phyloP scores from a whole-genome alignment of 2,329 filamentous ascomycete genomes.

The Coniochaeta hoffmannii region DNA sequence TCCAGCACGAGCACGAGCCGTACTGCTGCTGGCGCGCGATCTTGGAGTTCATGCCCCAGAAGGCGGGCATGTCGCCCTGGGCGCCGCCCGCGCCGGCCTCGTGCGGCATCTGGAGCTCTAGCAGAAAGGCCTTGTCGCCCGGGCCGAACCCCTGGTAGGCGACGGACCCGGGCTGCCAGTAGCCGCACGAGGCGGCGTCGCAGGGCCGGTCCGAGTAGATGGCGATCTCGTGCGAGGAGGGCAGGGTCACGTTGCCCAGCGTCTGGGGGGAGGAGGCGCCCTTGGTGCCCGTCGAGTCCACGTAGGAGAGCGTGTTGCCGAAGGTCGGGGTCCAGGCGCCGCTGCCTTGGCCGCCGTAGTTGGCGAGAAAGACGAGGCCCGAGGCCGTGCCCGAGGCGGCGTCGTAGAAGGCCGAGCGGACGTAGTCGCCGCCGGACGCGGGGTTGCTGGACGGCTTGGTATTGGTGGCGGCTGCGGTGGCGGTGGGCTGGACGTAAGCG shows the following conservation, averaged over 20 bases:
- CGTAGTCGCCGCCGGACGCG: slow-evolving; percentile 25
- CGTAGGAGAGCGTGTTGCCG: slow-evolving; percentile 38
- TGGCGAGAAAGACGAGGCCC: slow-evolving; percentile 40
- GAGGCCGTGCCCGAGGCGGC: not conserved
- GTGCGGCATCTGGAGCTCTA: slow-evolving; percentile 66
- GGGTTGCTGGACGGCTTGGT: slow-evolving; percentile 8
- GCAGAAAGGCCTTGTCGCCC: slow-evolving; percentile 63
- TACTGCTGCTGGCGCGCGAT: slow-evolving; percentile 68
- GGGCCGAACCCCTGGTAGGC: slow-evolving; percentile 63
- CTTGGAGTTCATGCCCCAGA: slow-evolving; percentile 68
- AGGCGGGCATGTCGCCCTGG: slow-evolving; percentile 62
- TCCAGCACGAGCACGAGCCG: slow-evolving; percentile 66
- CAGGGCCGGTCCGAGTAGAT: slow-evolving; percentile 38
- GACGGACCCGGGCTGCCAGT: slow-evolving; percentile 31
- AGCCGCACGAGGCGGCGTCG: slow-evolving; percentile 31
- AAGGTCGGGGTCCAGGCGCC: slow-evolving; percentile 24
- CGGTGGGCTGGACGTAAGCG: slow-evolving; percentile 4
- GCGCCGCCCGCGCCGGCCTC: slow-evolving; percentile 39
- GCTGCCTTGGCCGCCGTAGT: slow-evolving; percentile 33
- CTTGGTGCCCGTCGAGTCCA: slow-evolving; percentile 31
- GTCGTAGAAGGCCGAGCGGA: slow-evolving; percentile 33
- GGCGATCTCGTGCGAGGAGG: slow-evolving; percentile 36
- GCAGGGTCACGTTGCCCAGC: slow-evolving; percentile 29
- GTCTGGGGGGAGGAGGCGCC: slow-evolving; percentile 30
- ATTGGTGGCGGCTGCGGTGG: slow-evolving; percentile 5